A percentile compares a stretch with the other conserved stretches of the same genome.
These are phyloP conservation scores for Antrodiella citrinella DNA, from an alignment of 768 basidiomycete species.

Conservation along the genomic window DNA sequence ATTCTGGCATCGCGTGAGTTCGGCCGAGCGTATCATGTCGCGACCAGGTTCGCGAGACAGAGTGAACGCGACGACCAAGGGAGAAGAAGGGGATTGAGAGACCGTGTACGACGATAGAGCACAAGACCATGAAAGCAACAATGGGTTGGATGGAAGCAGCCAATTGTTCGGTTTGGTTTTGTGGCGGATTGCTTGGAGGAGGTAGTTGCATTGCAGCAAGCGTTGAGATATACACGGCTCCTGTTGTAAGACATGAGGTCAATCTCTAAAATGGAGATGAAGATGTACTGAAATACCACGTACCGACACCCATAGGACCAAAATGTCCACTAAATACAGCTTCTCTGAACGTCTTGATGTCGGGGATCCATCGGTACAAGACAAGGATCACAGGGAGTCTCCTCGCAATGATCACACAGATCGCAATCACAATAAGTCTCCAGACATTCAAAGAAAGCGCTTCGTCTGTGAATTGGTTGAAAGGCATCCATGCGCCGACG, in stretches of 20 bases:
- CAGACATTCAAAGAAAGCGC: conserved; percentile 68
- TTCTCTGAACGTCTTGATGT: conserved; percentile 90
- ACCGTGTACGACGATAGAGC: conserved; percentile 82
- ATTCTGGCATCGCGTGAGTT: conserved; percentile 54
- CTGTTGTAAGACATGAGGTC: conserved; percentile 29
- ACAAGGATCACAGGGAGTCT: conserved; percentile 79
- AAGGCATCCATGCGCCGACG: conserved; percentile 97
- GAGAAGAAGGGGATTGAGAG: conserved; percentile 94
- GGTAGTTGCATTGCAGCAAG: conserved; percentile 61
- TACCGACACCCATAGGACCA: conserved; percentile 78
- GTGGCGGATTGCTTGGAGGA: conserved; percentile 33
- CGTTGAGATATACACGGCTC: conserved; percentile 91
- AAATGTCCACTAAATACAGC: conserved; percentile 95
- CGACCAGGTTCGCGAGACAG: conserved; percentile 86
- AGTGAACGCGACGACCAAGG: conserved; percentile 85
- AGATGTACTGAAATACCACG: conserved; percentile 12
- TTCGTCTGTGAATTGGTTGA: conserved; percentile 63
- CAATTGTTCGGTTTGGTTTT: conserved; percentile 55
- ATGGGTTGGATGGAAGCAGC: conserved; percentile 82
- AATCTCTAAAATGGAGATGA: background rate
- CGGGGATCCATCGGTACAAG: conserved; percentile 89
- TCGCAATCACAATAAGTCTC: conserved; percentile 76
- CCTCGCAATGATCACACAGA: conserved; percentile 75
- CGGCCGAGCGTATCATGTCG: conserved; percentile 45
- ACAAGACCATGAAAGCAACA: conserved; percentile 90